Evolutionary conservation across 1,284 basidiomycete species (phyloP).

Genomic region (Pyrrhoderma lamaoense): DNA sequence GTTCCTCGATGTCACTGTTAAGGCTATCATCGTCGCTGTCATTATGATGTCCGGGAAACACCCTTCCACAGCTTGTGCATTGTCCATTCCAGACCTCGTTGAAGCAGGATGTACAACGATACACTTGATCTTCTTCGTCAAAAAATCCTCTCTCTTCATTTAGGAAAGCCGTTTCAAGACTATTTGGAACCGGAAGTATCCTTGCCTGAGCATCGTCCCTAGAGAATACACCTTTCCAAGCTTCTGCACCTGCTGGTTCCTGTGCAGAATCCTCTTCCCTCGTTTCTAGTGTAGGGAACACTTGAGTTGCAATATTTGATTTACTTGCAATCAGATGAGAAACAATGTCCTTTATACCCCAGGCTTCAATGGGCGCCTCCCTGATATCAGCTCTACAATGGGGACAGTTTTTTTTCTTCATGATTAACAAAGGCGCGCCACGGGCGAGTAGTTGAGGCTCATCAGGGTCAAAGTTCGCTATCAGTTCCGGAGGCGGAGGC

Average conservation of each 20-base stretch:
- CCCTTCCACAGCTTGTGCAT: conserved; percentile 43
- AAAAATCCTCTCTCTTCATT: conserved; percentile 45
- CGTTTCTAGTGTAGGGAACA: conserved; percentile 12
- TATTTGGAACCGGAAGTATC: too few relatives aligned
- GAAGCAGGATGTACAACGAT: conserved; percentile 65
- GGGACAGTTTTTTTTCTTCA: conserved; percentile 58
- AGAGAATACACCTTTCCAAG: conserved; percentile 18
- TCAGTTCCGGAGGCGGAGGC: conserved; percentile 23
- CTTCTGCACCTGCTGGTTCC: conserved; percentile 4
- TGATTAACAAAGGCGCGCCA: conserved; percentile 8
- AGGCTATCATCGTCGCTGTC: too few relatives aligned
- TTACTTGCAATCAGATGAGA: conserved; percentile 33
- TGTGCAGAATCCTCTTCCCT: neutral
- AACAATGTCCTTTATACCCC: conserved; percentile 63
- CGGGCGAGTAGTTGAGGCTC: conserved; percentile 9
- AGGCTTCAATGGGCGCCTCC: conserved; percentile 62
- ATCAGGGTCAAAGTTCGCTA: conserved; percentile 24
- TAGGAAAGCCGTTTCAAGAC: too few relatives aligned
- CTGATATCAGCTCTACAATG: conserved; percentile 57
- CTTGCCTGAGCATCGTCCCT: neutral
- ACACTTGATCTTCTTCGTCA: conserved; percentile 64
- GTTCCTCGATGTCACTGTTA: conserved; percentile 12
- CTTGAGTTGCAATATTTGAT: conserved; percentile 42
- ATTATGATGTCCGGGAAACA: too few relatives aligned
- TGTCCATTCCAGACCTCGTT: conserved; percentile 65